These are phyloP conservation scores for Clonostachys rhizophaga DNA, from an alignment of 2,329 filamentous ascomycete species.

Conservation along the genomic window DNA sequence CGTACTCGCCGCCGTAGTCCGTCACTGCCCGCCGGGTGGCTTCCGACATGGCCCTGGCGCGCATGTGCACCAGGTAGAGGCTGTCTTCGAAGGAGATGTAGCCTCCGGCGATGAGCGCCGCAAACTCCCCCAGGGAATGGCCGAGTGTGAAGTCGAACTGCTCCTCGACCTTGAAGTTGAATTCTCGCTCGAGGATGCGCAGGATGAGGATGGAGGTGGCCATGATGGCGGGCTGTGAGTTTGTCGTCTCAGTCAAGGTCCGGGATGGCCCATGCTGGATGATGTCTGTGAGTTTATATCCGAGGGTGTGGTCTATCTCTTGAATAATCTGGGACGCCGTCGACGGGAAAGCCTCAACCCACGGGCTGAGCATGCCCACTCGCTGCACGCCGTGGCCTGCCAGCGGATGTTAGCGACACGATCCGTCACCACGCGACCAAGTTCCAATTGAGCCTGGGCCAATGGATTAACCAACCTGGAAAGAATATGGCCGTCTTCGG, in stretches of 20 bases:
- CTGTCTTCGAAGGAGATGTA: slow-evolving; percentile 77
- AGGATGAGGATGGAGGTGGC: slow-evolving; percentile 87
- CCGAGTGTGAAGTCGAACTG: slow-evolving; percentile 80
- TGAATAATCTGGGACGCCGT: slow-evolving; percentile 75
- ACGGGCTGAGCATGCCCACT: slow-evolving; percentile 81
- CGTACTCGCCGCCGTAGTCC: slow-evolving; percentile 74
- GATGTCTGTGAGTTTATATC: slow-evolving; percentile 69
- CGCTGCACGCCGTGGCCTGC: slow-evolving; percentile 84
- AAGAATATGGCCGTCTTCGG: slow-evolving; percentile 57
- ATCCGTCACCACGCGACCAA: background rate
- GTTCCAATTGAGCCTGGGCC: background rate
- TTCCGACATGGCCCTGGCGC: slow-evolving; percentile 79
- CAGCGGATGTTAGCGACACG: slow-evolving; percentile 3
- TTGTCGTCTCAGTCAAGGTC: slow-evolving; percentile 73
- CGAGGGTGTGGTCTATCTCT: slow-evolving; percentile 76
- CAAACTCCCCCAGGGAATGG: slow-evolving; percentile 90
- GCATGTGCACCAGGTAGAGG: slow-evolving; percentile 67
- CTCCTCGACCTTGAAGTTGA: slow-evolving; percentile 66
- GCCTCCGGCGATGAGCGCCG: slow-evolving; percentile 80
- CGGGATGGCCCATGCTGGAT: slow-evolving; percentile 78
- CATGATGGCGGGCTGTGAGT: slow-evolving; percentile 95
- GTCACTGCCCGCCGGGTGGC: slow-evolving; percentile 65
- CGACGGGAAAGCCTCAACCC: slow-evolving; percentile 79
- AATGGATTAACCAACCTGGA: slow-evolving; percentile 32
- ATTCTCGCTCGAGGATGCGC: slow-evolving; percentile 80